Evolutionary conservation across 768 basidiomycete genomes (phyloP), one percentile per base, ranked within the genome.

Genomic region (Boletus coccyginus): DNA sequence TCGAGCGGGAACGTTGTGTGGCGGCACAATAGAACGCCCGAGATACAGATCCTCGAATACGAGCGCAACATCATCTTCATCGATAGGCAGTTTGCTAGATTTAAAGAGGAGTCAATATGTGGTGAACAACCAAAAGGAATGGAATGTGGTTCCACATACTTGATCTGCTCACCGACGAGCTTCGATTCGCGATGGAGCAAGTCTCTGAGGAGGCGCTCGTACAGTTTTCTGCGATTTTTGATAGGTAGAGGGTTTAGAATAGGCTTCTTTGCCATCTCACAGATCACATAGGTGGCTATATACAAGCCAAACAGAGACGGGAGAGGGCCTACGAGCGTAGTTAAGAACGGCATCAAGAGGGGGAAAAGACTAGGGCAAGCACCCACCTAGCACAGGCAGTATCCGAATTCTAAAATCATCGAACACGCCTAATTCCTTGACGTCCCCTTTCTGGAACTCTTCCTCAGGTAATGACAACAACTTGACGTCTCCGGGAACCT

Each of bases 351-450:
- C 7, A 44, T n/a, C 24, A n/a, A 24, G 29, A 50, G 24, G 32
- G 16, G 24, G 17, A 7, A 48, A 14, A 24, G 31, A 17, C 6
- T 35, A 35, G 29, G n/a, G 36, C n/a, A 46, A 40, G 38, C 24
- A 67, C 81, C 8, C 50, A 86, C 89, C 93, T 4, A 98, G 79
- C 6, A 98, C 96, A 31, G 96, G 96, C 12, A 98, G 70, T 61
- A 98, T 96, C 38, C 96, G 82, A 12, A 98, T 92, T 32, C 96
- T 78, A 74, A 98, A 98, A 69, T 97, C 92, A 66, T 94, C 90
- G 56, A 98, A 89, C 7, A 88, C 87, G 17, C 89, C 85, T 8
- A 98, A 80, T 73, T 98, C 94, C 63, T 90, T 87, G 12, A 98
- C 88, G 14, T 85, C 75, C 4, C 96, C 97, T 69, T 90, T 93